A percentile compares a stretch with the other conserved stretches of the same genome.
Evolutionary conservation across 768 basidiomycete species (phyloP).

Genomic region (Pleurotus salmoneostramineus): DNA sequence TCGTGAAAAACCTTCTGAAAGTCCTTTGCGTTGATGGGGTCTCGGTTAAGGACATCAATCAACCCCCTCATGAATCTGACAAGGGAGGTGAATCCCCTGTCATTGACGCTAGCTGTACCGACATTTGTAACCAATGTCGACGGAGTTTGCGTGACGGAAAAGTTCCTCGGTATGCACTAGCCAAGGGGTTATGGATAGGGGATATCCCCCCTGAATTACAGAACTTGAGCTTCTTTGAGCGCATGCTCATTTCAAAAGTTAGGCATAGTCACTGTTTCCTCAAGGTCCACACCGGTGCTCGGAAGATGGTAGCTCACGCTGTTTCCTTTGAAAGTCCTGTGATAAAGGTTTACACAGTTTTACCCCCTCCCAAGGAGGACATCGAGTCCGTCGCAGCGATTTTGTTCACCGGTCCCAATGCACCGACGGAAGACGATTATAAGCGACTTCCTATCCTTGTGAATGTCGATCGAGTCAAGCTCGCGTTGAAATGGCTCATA

Average conservation of each 20-base stretch:
- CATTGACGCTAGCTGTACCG: no score
- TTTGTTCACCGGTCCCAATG: constrained; percentile 11
- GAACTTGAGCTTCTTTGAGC: constrained; percentile 16
- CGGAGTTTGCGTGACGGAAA: not conserved
- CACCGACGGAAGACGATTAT: not conserved
- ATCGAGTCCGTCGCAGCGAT: not conserved
- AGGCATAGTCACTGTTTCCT: constrained; percentile 19
- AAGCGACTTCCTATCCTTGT: not conserved
- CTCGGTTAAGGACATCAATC: no score
- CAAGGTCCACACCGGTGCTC: constrained; percentile 8
- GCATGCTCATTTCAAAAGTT: constrained; percentile 13
- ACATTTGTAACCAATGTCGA: not conserved
- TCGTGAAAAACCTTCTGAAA: no score
- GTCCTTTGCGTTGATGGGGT: no score
- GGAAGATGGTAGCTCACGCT: constrained; percentile 20
- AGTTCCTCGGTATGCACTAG: not conserved
- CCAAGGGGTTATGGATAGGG: constrained; percentile 7
- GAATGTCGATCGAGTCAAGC: not conserved
- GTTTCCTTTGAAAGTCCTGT: constrained; percentile 20
- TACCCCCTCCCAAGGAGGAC: no score
- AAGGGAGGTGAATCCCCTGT: no score
- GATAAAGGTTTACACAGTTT: constrained; percentile 10
- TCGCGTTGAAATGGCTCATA: constrained; percentile 1
- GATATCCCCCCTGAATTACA: not conserved
- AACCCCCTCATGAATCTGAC: no score